phyloP scores from a whole-genome alignment of 805 yeast genomes.

The Teunomyces cretensis region DNA sequence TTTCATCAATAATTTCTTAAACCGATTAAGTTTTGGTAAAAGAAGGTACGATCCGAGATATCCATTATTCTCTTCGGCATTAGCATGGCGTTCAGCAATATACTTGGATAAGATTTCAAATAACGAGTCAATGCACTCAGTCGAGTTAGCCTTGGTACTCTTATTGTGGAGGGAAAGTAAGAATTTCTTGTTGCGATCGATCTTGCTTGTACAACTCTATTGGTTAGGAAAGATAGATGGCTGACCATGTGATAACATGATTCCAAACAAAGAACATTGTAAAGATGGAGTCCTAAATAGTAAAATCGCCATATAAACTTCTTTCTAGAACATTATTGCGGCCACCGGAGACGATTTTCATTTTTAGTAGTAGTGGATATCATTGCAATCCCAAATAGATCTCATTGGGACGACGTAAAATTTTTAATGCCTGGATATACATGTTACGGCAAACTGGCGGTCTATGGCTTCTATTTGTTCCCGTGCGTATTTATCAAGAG shows the following conservation, averaged over 20 bases:
- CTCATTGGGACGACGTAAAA: too few relatives aligned
- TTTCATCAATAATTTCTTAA: constrained; percentile 49
- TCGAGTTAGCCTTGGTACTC: constrained; percentile 57
- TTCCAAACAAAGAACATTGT: constrained; percentile 19
- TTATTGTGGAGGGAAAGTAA: constrained; percentile 63
- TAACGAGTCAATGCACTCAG: constrained; percentile 56
- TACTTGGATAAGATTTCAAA: constrained; percentile 46
- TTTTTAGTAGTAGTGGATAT: too few relatives aligned
- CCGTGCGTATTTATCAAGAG: too few relatives aligned
- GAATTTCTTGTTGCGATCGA: constrained; percentile 44
- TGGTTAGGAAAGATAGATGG: constrained; percentile 44
- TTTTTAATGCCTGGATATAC: too few relatives aligned
- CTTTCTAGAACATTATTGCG: too few relatives aligned
- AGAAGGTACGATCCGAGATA: constrained; percentile 76
- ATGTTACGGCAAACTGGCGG: too few relatives aligned
- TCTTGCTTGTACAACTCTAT: constrained; percentile 41
- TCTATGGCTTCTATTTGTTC: too few relatives aligned
- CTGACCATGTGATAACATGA: constrained; percentile 22
- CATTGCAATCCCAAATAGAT: too few relatives aligned
- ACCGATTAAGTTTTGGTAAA: constrained; percentile 79
- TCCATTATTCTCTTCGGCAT: constrained; percentile 37
- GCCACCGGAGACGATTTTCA: too few relatives aligned
- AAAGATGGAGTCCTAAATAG: too few relatives aligned
- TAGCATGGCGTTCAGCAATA: constrained; percentile 1
- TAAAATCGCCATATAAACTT: too few relatives aligned